Conservation (phyloP, 495 filamentous ascomycete genomes). For the Penicillium bovifimosum region DNA sequence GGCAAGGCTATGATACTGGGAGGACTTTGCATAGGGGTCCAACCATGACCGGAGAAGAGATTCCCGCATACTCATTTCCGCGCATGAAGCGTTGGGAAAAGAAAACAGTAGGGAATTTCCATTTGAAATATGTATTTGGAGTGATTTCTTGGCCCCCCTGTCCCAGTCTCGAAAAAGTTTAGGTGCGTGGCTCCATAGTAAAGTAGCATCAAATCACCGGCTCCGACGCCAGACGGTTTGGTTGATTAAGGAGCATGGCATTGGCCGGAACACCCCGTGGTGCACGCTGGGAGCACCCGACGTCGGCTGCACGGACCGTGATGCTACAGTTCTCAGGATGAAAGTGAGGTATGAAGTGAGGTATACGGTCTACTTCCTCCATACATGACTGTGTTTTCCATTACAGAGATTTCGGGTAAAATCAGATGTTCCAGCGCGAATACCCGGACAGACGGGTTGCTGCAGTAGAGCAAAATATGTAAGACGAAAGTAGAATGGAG, state of each 20-base stretch:
- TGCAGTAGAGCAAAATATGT: slow-evolving; percentile 36
- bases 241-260: slow-evolving; percentile 29
- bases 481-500: slow-evolving; percentile 38
- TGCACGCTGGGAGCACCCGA: slow-evolving; percentile 28
- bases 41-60: slow-evolving; percentile 19
- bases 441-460: slow-evolving; percentile 36
- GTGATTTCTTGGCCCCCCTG: slow-evolving; percentile 8
- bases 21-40: slow-evolving; percentile 27
- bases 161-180: slow-evolving; percentile 8
- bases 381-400: slow-evolving; percentile 22
- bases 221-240: slow-evolving; percentile 22
- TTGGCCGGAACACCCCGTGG: slow-evolving; percentile 32
- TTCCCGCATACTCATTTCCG: slow-evolving; percentile 2
- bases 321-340: not conserved
- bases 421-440: slow-evolving; percentile 37
- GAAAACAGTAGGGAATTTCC: not conserved
- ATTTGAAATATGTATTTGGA: slow-evolving; percentile 3
- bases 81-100: no score
- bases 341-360: no score
- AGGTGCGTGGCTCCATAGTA: slow-evolving; percentile 13
- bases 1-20: slow-evolving; percentile 17
- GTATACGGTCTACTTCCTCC: not conserved
- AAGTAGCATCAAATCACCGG: slow-evolving; percentile 28
- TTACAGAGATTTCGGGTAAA: slow-evolving; percentile 25
- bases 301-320: slow-evolving; percentile 26